Evolutionary conservation across 306 rosid species (phyloP).

Genomic region (Calophaca sinica): DNA sequence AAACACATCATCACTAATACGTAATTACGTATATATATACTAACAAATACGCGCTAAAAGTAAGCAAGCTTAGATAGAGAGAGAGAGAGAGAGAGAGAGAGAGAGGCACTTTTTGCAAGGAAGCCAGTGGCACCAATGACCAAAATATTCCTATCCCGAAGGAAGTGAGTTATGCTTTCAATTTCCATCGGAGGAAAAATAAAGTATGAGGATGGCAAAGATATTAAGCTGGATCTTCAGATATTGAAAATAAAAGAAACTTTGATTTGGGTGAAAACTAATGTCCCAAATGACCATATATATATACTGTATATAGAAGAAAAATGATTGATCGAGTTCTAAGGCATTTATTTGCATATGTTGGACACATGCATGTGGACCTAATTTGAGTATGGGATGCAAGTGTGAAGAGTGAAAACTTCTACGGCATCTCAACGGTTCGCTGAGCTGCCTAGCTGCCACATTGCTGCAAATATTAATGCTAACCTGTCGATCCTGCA

Average conservation of each 20-base stretch:
- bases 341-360: slow-evolving; percentile 21
- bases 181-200: slow-evolving; percentile 44
- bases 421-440: neutral
- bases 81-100: neutral
- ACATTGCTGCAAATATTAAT: slow-evolving; percentile 3
- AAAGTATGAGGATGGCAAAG: neutral
- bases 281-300: neutral
- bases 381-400: neutral
- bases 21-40: neutral
- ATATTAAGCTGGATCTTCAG: neutral
- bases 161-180: slow-evolving; percentile 52
- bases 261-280: neutral
- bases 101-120: slow-evolving; percentile 66
- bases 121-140: slow-evolving; percentile 77
- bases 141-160: slow-evolving; percentile 60
- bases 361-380: neutral
- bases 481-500: neutral
- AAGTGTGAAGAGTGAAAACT: neutral
- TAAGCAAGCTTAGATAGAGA: neutral
- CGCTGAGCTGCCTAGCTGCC: neutral
- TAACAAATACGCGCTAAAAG: neutral
- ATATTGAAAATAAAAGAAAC: neutral
- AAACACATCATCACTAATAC: neutral
- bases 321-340: neutral
- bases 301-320: slow-evolving; percentile 11